phyloP scores from a whole-genome alignment of 2,329 filamentous ascomycete species.

The Fusarium staphyleae region DNA sequence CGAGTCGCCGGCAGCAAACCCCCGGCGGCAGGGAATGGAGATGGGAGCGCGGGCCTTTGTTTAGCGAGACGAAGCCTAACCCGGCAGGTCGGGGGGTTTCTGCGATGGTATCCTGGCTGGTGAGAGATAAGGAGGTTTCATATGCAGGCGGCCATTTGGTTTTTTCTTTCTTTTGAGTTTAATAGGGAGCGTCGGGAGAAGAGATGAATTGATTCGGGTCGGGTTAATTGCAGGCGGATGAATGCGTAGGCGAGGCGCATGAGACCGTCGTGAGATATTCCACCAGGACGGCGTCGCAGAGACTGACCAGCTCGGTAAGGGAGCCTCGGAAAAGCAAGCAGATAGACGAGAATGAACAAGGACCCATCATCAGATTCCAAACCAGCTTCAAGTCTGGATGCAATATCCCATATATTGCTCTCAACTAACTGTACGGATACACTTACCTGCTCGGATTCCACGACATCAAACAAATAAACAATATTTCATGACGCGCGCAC shows the following conservation, averaged over 20 bases:
- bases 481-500: too few species aligned
- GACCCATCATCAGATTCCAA: too few species aligned
- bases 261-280: too few species aligned
- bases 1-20: constrained; percentile 10
- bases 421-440: too few species aligned
- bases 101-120: constrained; percentile 2
- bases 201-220: constrained; percentile 4
- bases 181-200: constrained; percentile 14
- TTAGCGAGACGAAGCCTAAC: constrained; percentile 1
- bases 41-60: constrained; percentile 19
- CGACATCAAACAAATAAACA: too few species aligned
- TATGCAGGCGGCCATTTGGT: constrained; percentile 12
- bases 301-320: too few species aligned
- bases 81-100: not conserved
- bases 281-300: too few species aligned
- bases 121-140: constrained; percentile 27
- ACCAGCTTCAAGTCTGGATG: too few species aligned
- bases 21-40: not conserved
- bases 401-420: too few species aligned
- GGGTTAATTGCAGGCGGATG: constrained; percentile 12
- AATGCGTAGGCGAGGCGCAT: constrained; percentile 10
- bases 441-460: too few species aligned
- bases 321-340: too few species aligned
- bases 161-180: not conserved
- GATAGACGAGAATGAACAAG: too few species aligned